These are phyloP conservation scores for Albophoma yamanashiensis DNA, from an alignment of 2,329 filamentous ascomycete genomes.

Conservation along the genomic window DNA sequence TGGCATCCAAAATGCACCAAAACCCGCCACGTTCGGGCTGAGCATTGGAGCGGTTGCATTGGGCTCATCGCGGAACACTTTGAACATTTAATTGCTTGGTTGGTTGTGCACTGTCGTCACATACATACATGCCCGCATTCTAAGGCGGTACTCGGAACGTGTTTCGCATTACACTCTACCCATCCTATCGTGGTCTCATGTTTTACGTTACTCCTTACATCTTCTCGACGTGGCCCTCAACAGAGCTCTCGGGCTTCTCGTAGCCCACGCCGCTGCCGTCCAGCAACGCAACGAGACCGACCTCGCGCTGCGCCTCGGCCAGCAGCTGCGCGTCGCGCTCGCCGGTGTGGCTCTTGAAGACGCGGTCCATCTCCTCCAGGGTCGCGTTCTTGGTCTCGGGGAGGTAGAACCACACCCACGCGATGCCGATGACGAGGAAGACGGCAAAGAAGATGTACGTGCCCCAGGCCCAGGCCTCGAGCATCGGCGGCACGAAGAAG, in stretches of 20 bases:
- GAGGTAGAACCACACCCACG: slow-evolving; percentile 39
- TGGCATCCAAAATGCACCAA: no score
- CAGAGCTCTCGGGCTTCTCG: background rate
- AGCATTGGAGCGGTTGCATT: background rate
- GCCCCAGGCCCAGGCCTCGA: slow-evolving; percentile 29
- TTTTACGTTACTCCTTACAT: background rate
- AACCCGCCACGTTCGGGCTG: no score
- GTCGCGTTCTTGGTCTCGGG: slow-evolving; percentile 44
- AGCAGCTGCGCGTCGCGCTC: slow-evolving; percentile 13
- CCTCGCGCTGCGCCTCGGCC: slow-evolving; percentile 10
- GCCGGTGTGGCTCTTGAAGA: slow-evolving; percentile 32
- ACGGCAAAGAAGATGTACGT: slow-evolving; percentile 47
- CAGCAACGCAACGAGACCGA: background rate
- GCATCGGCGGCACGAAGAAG: slow-evolving; percentile 31
- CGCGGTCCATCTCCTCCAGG: slow-evolving; percentile 42
- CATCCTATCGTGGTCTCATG: background rate
- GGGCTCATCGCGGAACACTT: background rate
- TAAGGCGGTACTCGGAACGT: background rate
- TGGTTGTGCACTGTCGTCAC: background rate
- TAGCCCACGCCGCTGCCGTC: background rate
- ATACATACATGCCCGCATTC: background rate
- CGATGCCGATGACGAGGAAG: slow-evolving; percentile 32
- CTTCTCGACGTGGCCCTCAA: background rate
- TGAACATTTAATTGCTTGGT: background rate
- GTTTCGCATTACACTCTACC: background rate